phyloP scores from a whole-genome alignment of 805 yeast genomes.

The Peterozyma xylosa region DNA sequence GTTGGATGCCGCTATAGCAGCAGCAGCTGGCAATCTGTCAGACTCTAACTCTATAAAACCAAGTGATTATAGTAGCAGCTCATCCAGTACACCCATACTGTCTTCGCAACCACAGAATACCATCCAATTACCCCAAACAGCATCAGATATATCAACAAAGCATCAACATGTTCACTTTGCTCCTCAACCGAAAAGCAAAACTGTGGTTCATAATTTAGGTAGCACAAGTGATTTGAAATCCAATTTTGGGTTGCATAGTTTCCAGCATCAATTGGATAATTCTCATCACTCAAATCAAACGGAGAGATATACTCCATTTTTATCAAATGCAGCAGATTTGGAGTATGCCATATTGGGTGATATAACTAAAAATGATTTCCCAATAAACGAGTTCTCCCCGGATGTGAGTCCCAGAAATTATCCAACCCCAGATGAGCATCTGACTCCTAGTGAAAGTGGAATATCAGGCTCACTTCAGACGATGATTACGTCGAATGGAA shows the following conservation, averaged over 20 bases:
- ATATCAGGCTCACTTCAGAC: not conserved
- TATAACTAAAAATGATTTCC: conserved; percentile 44
- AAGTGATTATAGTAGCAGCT: not conserved
- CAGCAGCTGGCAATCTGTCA: not conserved
- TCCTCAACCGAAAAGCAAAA: no score
- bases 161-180: not conserved
- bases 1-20: conserved; percentile 28
- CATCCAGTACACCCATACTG: not conserved
- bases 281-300: not conserved
- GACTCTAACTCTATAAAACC: not conserved
- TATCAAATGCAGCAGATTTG: conserved; percentile 65
- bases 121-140: not conserved
- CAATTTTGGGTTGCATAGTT: not conserved
- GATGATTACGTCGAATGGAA: not conserved
- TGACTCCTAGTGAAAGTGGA: not conserved
- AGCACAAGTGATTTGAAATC: not conserved
- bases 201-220: not conserved
- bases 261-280: not conserved
- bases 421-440: conserved; percentile 12
- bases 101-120: not conserved
- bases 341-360: conserved; percentile 66
- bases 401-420: conserved; percentile 25
- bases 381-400: conserved; percentile 9
- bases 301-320: conserved; percentile 31
- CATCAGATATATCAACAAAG: not conserved